Base-by-base conservation (phyloP, 331 rosid genomes). In the Malus hybrid region DNA sequence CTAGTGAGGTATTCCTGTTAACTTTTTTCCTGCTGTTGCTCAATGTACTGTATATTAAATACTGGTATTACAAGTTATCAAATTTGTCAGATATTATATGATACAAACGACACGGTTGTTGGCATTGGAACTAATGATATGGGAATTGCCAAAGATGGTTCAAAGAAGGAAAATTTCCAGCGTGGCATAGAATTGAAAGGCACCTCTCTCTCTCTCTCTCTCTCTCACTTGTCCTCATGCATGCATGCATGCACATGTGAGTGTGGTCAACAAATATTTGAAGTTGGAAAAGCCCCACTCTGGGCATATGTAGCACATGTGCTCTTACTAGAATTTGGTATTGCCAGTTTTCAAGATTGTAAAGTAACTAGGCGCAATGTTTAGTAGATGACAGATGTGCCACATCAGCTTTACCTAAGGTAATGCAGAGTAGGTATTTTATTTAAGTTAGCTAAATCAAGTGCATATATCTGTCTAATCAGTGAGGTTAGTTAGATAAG, bases 141-240 rank as follows among this genome's bases (percentile, higher is more conserved):
- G 98, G 98, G 98, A 81, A 76, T 91, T 68, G 81, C 95, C 70
- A 93, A 91, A 87, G 97, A 91, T 80, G 96, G 96, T 77, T 91
- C 92, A 15, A 88, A 85, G 91, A 93, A 91, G 91, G 96, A 88
- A 48, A 93, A 57, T 81, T 93, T 88, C 82, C 97, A 93, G 76
- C 85, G 70, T 48, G 98, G 98, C 3, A 90, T 91, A 7, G 96
- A 89, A 79, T 70, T 93, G 70, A 93, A 84, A 91, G 98, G 98
- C 82, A 77, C 54, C 50, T 82, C 69, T 42, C 74, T 82, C 80
- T 78, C 70, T 70, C 64, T 73, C 85, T 79, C 52, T 39, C 73
- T 24, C 24, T n/a, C 28, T 5, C 70, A 65, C 52, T 46, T 36
- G 77, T 28, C 24, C 32, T 44, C 46, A 6, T 32, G 15, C 59